These are phyloP conservation scores for Cutaneotrichosporon cutaneum DNA, from an alignment of 1,284 basidiomycete genomes.

Conservation along the genomic window DNA sequence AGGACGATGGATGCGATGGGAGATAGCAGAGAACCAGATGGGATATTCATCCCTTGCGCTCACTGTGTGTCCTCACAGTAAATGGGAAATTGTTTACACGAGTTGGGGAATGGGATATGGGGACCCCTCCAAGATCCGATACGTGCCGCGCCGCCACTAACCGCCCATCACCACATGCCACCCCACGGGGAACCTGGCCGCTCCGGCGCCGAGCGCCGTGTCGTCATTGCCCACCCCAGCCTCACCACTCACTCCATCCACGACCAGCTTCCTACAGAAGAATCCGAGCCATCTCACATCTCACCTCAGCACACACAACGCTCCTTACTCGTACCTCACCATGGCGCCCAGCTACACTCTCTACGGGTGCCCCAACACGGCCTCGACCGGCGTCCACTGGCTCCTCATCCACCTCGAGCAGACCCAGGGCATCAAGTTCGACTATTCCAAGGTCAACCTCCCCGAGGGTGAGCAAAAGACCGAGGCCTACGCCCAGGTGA, in stretches of 20 bases:
- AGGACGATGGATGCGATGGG: background rate
- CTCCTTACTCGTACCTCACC: background rate
- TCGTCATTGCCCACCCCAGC: background rate
- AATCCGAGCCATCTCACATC: too few relatives aligned
- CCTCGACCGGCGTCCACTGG: slow-evolving; percentile 28
- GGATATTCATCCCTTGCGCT: background rate
- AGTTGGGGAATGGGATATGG: background rate
- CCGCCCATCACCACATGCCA: background rate
- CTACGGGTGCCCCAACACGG: slow-evolving; percentile 26
- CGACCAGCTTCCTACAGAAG: too few relatives aligned
- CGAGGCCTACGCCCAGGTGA: slow-evolving; percentile 24
- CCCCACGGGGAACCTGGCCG: background rate
- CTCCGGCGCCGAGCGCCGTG: background rate
- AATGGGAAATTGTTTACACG: background rate
- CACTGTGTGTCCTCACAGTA: background rate
- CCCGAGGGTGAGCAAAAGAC: slow-evolving; percentile 22
- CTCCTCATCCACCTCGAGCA: slow-evolving; percentile 29
- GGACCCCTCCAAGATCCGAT: too few relatives aligned
- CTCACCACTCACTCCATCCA: too few relatives aligned
- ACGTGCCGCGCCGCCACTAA: too few relatives aligned
- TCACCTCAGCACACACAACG: background rate
- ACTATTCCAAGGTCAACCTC: slow-evolving; percentile 18
- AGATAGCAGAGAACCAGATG: background rate
- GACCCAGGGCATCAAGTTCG: slow-evolving; percentile 17
- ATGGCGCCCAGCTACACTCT: slow-evolving; percentile 23